A percentile compares a stretch with the other conserved stretches of the same genome.
Conservation (phyloP, 140 eudicot species). For the Flaveria floridana region DNA sequence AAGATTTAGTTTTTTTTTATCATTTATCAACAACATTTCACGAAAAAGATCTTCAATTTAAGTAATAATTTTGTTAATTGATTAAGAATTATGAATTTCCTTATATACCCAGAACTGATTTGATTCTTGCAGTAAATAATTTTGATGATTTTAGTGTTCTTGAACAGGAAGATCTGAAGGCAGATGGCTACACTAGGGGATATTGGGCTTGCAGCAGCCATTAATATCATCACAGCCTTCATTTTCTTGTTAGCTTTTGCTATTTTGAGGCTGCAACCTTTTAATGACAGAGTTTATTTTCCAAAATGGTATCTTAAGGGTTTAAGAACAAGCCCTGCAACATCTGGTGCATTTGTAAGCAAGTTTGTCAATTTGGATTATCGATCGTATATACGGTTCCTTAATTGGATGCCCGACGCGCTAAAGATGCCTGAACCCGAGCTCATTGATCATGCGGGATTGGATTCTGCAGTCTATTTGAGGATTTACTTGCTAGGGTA, state of each 20-base stretch:
- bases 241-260: slow-evolving; percentile 86
- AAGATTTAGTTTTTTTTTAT: slow-evolving; percentile 14
- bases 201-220: slow-evolving; percentile 83
- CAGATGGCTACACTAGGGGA: slow-evolving; percentile 78
- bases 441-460: slow-evolving; percentile 96
- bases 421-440: slow-evolving; percentile 92
- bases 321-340: slow-evolving; percentile 74
- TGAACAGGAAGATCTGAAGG: slow-evolving; percentile 33
- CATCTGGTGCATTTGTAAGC: slow-evolving; percentile 63
- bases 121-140: background rate
- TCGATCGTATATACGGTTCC: slow-evolving; percentile 63
- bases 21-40: background rate
- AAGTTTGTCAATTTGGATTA: slow-evolving; percentile 86
- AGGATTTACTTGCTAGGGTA: slow-evolving; percentile 94
- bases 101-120: slow-evolving; percentile 1
- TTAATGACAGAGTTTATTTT: slow-evolving; percentile 88
- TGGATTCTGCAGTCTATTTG: slow-evolving; percentile 94
- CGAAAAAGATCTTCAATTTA: slow-evolving; percentile 8
- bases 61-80: background rate
- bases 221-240: slow-evolving; percentile 73
- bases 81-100: slow-evolving; percentile 8
- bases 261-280: slow-evolving; percentile 82
- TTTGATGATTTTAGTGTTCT: background rate
- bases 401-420: slow-evolving; percentile 98
- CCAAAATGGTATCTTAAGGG: slow-evolving; percentile 97